Evolutionary conservation across 1,284 basidiomycete species (phyloP).

Genomic region (Ceratobasidium sp.): DNA sequence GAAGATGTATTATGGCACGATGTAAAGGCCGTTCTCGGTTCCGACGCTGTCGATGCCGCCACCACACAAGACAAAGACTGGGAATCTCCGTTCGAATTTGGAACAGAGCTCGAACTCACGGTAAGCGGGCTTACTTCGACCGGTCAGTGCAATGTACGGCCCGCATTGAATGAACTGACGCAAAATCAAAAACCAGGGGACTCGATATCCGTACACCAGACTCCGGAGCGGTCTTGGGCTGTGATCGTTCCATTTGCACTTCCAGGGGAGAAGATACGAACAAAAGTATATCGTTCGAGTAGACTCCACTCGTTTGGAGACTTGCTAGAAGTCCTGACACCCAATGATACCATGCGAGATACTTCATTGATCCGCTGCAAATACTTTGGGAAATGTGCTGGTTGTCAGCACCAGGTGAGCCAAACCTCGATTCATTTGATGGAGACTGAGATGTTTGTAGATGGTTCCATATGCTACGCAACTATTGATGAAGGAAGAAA

Average conservation of each 20-base stretch:
- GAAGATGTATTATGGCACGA: constrained; percentile 82
- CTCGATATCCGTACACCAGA: constrained; percentile 65
- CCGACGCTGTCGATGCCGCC: constrained; percentile 60
- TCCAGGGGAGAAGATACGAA: constrained; percentile 78
- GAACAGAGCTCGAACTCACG: constrained; percentile 69
- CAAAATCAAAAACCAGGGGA: constrained; percentile 62
- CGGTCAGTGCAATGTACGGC: constrained; percentile 55
- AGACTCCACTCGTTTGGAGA: constrained; percentile 79
- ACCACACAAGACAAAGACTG: constrained; percentile 60
- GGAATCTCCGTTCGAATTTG: constrained; percentile 64
- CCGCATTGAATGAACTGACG: neutral
- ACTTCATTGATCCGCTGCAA: constrained; percentile 71
- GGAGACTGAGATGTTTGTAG: constrained; percentile 51
- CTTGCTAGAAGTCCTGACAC: constrained; percentile 70
- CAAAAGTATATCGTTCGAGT: constrained; percentile 69
- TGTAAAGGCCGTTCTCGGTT: constrained; percentile 69
- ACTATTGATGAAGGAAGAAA: constrained; percentile 83
- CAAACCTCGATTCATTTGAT: neutral
- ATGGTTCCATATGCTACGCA: constrained; percentile 90
- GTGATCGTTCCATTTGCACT: constrained; percentile 83
- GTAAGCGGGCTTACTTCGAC: constrained; percentile 68
- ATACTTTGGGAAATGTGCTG: constrained; percentile 85
- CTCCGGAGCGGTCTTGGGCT: constrained; percentile 68
- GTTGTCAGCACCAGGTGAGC: constrained; percentile 76
- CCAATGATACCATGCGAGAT: constrained; percentile 71